These are phyloP conservation scores for Boletus subparvulus DNA, from an alignment of 768 basidiomycete species.

Conservation along the genomic window DNA sequence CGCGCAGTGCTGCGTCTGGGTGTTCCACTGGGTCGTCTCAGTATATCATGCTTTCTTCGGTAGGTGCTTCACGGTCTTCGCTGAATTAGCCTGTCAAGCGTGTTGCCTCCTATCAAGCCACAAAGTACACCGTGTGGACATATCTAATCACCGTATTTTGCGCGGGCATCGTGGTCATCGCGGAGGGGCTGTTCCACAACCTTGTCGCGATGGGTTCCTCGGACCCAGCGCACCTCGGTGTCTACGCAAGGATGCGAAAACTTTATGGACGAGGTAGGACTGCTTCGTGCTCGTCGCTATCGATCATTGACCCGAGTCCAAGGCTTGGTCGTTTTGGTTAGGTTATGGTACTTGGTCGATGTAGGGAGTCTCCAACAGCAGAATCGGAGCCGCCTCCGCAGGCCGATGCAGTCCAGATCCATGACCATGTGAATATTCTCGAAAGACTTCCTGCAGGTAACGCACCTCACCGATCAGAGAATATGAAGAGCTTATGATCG, in stretches of 20 bases:
- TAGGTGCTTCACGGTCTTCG: not conserved
- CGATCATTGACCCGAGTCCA: not conserved
- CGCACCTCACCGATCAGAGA: not conserved
- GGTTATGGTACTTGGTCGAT: slow-evolving; percentile 19
- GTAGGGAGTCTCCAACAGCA: not conserved
- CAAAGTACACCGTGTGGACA: slow-evolving; percentile 9
- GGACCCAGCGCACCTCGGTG: slow-evolving; percentile 17
- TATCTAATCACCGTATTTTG: slow-evolving; percentile 25
- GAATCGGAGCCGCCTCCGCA: not conserved
- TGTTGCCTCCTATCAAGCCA: slow-evolving; percentile 3
- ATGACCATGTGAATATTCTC: slow-evolving; percentile 13
- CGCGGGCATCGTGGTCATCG: slow-evolving; percentile 4
- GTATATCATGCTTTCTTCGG: slow-evolving; percentile 23
- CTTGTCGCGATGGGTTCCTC: slow-evolving; percentile 8
- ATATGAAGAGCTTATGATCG: not conserved
- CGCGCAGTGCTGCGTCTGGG: slow-evolving; percentile 25
- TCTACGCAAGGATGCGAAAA: slow-evolving; percentile 13
- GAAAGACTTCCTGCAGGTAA: not conserved
- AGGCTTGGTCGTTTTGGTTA: slow-evolving; percentile 16
- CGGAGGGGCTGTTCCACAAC: slow-evolving; percentile 24
- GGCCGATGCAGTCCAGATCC: slow-evolving; percentile 10
- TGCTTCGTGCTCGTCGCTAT: not conserved
- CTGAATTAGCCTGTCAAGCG: not conserved
- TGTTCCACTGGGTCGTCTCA: slow-evolving; percentile 22
- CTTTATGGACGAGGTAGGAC: slow-evolving; percentile 16